phyloP scores from a whole-genome alignment of 1,139 yeast genomes.

The Geotrichum fermentans region DNA sequence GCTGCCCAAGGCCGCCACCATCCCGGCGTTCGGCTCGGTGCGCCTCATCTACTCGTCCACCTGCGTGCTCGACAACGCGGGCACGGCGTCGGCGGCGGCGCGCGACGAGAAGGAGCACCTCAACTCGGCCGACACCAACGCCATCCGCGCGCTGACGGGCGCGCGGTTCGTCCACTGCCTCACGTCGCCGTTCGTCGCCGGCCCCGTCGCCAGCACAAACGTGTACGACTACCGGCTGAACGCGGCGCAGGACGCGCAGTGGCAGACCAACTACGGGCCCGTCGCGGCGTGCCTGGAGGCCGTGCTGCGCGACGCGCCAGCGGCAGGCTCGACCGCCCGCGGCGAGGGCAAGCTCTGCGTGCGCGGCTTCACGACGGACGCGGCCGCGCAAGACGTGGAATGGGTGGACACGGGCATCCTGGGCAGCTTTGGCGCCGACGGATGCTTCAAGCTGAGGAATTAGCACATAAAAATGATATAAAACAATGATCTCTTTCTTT shows the following conservation, averaged over 20 bases:
- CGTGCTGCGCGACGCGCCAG: slow-evolving; percentile 26
- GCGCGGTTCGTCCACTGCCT: slow-evolving; percentile 36
- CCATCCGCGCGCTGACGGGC: slow-evolving; percentile 37
- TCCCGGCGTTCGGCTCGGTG: slow-evolving; percentile 29
- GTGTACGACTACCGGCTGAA: slow-evolving; percentile 37
- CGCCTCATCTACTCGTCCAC: slow-evolving; percentile 32
- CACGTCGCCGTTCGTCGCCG: slow-evolving; percentile 31
- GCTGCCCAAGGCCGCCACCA: slow-evolving; percentile 28
- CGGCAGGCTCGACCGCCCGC: slow-evolving; percentile 23
- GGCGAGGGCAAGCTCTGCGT: slow-evolving; percentile 24
- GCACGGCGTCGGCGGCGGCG: background rate
- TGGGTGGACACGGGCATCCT: slow-evolving; percentile 32
- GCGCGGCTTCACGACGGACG: slow-evolving; percentile 29
- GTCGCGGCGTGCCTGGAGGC: slow-evolving; percentile 36
- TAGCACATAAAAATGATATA: background rate
- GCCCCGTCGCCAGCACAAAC: slow-evolving; percentile 39
- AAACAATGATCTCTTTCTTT: background rate
- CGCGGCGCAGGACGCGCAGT: slow-evolving; percentile 20
- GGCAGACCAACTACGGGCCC: slow-evolving; percentile 35
- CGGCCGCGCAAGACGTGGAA: slow-evolving; percentile 23
- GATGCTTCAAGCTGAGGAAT: slow-evolving; percentile 38
- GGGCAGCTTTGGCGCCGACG: slow-evolving; percentile 33
- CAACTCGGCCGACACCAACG: slow-evolving; percentile 31
- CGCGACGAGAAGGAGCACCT: slow-evolving; percentile 23
- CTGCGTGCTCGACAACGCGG: slow-evolving; percentile 14